Percentiles rank a stretch among this genome's conserved stretches.
Evolutionary conservation across 1,139 yeast species (phyloP).

Genomic region (Suhomyces chickasaworum): DNA sequence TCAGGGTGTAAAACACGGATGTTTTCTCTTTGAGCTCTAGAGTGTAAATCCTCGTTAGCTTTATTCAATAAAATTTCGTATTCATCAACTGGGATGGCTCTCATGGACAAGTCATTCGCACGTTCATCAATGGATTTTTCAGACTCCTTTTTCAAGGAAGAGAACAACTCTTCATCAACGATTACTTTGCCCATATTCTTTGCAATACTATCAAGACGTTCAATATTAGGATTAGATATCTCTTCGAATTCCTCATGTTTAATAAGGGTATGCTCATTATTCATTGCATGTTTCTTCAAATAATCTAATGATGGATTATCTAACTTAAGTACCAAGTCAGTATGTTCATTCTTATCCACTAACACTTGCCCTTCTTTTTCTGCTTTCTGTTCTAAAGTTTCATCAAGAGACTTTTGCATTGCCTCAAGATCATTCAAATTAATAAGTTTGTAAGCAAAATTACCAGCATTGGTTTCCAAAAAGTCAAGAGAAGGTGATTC

Average conservation of each 20-base stretch:
- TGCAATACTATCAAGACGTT: constrained; percentile 15
- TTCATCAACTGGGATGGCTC: constrained; percentile 20
- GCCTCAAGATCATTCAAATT: constrained; percentile 4
- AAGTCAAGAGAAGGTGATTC: constrained; percentile 12
- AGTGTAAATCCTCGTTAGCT: constrained; percentile 23
- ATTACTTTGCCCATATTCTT: constrained; percentile 18
- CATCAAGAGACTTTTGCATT: constrained; percentile 15
- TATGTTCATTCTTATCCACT: constrained; percentile 3
- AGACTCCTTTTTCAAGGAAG: constrained; percentile 16
- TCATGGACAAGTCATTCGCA: constrained; percentile 18
- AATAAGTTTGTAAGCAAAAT: constrained; percentile 13
- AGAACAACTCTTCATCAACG: constrained; percentile 16
- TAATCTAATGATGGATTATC: constrained; percentile 17
- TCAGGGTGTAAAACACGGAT: constrained; percentile 13
- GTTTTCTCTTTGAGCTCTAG: constrained; percentile 22
- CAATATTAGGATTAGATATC: constrained; percentile 18
- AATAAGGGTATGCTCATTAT: constrained; percentile 19
- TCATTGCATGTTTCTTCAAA: constrained; percentile 13
- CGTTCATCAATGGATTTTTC: constrained; percentile 17
- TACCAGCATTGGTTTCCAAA: constrained; percentile 26
- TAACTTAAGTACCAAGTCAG: not conserved
- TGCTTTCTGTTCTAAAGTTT: constrained; percentile 25
- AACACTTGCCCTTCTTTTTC: constrained; percentile 7
- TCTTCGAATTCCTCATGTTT: constrained; percentile 18
- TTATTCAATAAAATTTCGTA: constrained; percentile 12